Percentiles rank a stretch among this genome's conserved stretches.
phyloP scores from a whole-genome alignment of 1,139 yeast species.

The Lodderomyces parapsilosis region DNA sequence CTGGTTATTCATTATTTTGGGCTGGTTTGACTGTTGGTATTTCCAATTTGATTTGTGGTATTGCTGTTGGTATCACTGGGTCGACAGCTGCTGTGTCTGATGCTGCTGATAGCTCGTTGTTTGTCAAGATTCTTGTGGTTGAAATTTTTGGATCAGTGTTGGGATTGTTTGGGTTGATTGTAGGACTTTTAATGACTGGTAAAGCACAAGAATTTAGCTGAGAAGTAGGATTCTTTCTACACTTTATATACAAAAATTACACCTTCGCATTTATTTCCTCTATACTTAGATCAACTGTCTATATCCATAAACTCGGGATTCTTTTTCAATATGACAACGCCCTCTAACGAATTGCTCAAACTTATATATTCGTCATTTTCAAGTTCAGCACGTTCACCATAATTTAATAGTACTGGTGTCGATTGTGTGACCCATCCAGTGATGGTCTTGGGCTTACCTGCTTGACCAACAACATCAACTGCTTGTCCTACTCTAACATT shows the following conservation, averaged over 20 bases:
- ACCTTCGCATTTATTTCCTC: neutral
- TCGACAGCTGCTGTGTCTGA: conserved; percentile 97
- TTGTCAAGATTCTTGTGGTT: conserved; percentile 92
- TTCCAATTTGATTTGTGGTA: conserved; percentile 92
- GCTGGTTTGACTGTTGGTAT: conserved; percentile 96
- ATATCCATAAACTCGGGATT: conserved; percentile 84
- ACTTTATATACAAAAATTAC: no score
- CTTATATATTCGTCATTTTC: conserved; percentile 93
- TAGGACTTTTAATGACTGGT: conserved; percentile 95
- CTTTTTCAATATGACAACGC: conserved; percentile 87
- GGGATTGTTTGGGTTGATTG: conserved; percentile 92
- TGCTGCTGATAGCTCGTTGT: conserved; percentile 94
- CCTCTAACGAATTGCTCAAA: conserved; percentile 81
- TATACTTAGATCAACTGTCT: conserved; percentile 28
- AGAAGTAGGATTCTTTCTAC: neutral
- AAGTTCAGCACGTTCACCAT: conserved; percentile 95
- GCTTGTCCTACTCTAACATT: conserved; percentile 99
- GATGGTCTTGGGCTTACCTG: conserved; percentile 97
- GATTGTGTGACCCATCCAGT: conserved; percentile 99
- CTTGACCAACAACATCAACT: conserved; percentile 97
- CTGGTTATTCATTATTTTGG: conserved; percentile 96
- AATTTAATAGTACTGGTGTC: conserved; percentile 89
- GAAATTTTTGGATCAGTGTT: conserved; percentile 96
- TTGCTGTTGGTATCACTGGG: conserved; percentile 97
- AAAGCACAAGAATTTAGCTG: conserved; percentile 76